phyloP scores from a whole-genome alignment of 257 asterid species.

The Salvia splendens region DNA sequence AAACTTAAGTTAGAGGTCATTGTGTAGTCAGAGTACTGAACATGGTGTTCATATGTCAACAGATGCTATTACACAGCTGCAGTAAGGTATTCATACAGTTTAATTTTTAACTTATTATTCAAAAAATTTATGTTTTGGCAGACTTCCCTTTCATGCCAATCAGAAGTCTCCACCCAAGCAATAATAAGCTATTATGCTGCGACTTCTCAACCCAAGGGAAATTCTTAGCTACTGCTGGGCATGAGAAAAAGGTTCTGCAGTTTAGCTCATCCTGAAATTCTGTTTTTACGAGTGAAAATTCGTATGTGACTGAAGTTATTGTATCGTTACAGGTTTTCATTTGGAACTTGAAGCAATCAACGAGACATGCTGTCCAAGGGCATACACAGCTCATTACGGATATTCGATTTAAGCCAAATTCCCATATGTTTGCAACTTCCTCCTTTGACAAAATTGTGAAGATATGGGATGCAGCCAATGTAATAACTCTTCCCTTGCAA shows the following conservation, averaged over 20 bases:
- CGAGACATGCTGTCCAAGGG: constrained; percentile 23
- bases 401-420: constrained; percentile 46
- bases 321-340: constrained; percentile 40
- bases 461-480: constrained; percentile 53
- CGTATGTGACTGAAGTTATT: background rate
- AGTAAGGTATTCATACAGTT: background rate
- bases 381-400: constrained; percentile 47
- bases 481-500: constrained; percentile 21
- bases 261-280: background rate
- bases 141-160: constrained; percentile 38
- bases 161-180: constrained; percentile 34
- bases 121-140: constrained; percentile 12
- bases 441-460: constrained; percentile 47
- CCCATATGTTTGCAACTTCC: constrained; percentile 51
- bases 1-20: background rate
- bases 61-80: constrained; percentile 7
- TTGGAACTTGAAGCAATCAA: constrained; percentile 34
- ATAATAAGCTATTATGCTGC: constrained; percentile 48
- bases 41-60: too few relatives aligned
- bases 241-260: constrained; percentile 49
- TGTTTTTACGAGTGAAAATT: background rate
- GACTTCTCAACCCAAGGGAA: constrained; percentile 47
- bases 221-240: constrained; percentile 57
- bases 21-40: background rate
- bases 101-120: background rate